Percentiles rank a stretch among this genome's conserved stretches.
These are phyloP conservation scores for Globisporangium splendens DNA, from an alignment of 352 stramenopile genomes.

Conservation along the genomic window DNA sequence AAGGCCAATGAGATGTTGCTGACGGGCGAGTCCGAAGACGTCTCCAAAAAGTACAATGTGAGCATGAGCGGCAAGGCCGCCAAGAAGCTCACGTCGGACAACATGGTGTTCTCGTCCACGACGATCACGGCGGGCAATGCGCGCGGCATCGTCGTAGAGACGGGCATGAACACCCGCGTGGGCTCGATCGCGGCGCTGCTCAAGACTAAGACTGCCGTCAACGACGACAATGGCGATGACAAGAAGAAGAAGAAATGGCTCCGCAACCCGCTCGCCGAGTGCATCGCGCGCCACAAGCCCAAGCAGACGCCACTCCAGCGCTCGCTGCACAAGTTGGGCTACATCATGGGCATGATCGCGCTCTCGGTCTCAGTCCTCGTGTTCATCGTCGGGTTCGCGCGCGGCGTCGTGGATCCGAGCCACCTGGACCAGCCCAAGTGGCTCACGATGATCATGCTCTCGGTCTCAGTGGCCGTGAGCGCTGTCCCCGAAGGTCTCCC, in stretches of 20 bases:
- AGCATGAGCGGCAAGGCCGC: constrained; percentile 20
- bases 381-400: constrained; percentile 83
- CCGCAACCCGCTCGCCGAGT: constrained; percentile 47
- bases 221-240: constrained; percentile 12
- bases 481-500: constrained; percentile 75
- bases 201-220: constrained; percentile 31
- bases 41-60: constrained; percentile 63
- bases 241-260: constrained; percentile 26
- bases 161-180: constrained; percentile 67
- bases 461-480: constrained; percentile 84
- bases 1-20: constrained; percentile 94
- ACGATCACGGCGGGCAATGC: constrained; percentile 77
- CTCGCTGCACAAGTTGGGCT: constrained; percentile 92
- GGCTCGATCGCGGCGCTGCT: constrained; percentile 65
- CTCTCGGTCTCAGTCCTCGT: constrained; percentile 86
- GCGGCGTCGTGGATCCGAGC: constrained; percentile 46
- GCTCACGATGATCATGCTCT: constrained; percentile 94
- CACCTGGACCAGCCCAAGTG: constrained; percentile 77
- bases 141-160: constrained; percentile 66
- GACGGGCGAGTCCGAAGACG: constrained; percentile 90
- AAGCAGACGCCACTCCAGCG: constrained; percentile 89
- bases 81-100: constrained; percentile 56
- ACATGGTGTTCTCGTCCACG: constrained; percentile 95
- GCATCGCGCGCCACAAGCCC: constrained; percentile 56
- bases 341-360: constrained; percentile 86